These are phyloP conservation scores for Penicillium mononematosum DNA, from an alignment of 495 filamentous ascomycete species.

Conservation along the genomic window DNA sequence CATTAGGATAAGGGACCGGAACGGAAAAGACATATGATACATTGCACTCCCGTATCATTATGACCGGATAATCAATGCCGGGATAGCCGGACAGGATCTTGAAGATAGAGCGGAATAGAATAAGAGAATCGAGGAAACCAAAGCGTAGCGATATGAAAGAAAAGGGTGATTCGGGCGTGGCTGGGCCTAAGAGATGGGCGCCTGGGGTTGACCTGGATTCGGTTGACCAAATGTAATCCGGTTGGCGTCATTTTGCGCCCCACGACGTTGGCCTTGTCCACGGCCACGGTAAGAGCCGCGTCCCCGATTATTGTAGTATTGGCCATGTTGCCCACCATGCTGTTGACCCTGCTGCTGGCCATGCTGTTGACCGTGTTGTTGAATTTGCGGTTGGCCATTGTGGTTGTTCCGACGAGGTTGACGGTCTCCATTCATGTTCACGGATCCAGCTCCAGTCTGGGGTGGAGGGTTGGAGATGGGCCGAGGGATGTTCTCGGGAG, in stretches of 20 bases:
- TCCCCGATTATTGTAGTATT: slow-evolving; percentile 40
- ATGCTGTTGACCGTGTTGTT: slow-evolving; percentile 2
- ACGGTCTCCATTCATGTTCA: slow-evolving; percentile 31
- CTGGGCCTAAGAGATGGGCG: slow-evolving; percentile 28
- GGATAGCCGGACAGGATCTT: neutral
- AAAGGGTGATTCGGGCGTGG: neutral
- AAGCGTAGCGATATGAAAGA: slow-evolving; percentile 1
- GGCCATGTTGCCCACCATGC: slow-evolving; percentile 17
- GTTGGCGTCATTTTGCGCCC: slow-evolving; percentile 33
- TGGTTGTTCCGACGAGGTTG: slow-evolving; percentile 40
- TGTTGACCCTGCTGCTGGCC: slow-evolving; percentile 11
- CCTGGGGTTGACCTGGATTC: slow-evolving; percentile 35
- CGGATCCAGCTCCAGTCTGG: slow-evolving; percentile 23
- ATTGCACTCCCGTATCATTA: slow-evolving; percentile 29
- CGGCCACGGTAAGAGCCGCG: slow-evolving; percentile 45
- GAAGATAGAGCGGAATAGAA: slow-evolving; percentile 5
- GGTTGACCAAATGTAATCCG: slow-evolving; percentile 29
- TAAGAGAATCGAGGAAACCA: slow-evolving; percentile 7
- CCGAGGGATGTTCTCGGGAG: slow-evolving; percentile 88
- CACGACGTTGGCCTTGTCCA: slow-evolving; percentile 48
- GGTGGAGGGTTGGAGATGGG: slow-evolving; percentile 57
- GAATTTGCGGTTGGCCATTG: slow-evolving; percentile 26
- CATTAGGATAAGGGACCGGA: slow-evolving; percentile 9
- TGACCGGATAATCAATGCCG: slow-evolving; percentile 18
- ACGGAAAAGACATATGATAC: slow-evolving; percentile 35